phyloP scores from a whole-genome alignment of 331 rosid species.

The Saraca asoca region DNA sequence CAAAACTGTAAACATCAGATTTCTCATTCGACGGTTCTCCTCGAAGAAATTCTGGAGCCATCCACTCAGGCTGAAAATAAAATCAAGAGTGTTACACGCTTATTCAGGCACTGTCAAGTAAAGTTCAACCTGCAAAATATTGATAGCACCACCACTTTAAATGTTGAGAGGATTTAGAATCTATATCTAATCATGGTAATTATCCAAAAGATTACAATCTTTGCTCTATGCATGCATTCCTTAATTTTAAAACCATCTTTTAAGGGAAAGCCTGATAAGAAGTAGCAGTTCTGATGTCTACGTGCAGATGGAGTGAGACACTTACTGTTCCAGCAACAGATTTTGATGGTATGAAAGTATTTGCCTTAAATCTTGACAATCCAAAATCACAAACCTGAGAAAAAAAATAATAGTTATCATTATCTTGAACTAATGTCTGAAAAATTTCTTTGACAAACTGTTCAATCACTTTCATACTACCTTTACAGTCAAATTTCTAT shows the following conservation, averaged over 20 bases:
- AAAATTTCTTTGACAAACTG: conserved; percentile 9
- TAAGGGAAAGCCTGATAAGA: conserved; percentile 4
- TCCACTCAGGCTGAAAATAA: conserved; percentile 97
- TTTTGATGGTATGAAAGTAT: conserved; percentile 88
- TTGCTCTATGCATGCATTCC: neutral
- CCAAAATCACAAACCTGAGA: conserved; percentile 90
- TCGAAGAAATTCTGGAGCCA: conserved; percentile 99
- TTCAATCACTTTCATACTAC: conserved; percentile 37
- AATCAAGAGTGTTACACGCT: conserved; percentile 50
- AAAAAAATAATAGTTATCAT: conserved; percentile 33
- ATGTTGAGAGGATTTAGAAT: conserved; percentile 17
- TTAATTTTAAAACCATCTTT: conserved; percentile 16
- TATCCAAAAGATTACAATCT: conserved; percentile 18
- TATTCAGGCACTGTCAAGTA: conserved; percentile 43
- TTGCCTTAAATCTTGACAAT: conserved; percentile 92
- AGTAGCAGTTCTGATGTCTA: conserved; percentile 1
- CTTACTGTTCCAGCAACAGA: conserved; percentile 97
- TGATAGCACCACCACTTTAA: conserved; percentile 44
- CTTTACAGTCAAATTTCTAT: conserved; percentile 94
- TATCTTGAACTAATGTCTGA: neutral
- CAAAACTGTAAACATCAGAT: conserved; percentile 91
- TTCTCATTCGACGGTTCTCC: conserved; percentile 97
- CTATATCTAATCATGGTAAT: conserved; percentile 16
- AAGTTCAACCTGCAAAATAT: conserved; percentile 47
- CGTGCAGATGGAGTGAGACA: conserved; percentile 24